Percentiles rank a stretch among this genome's conserved stretches.
Conservation (phyloP, 768 basidiomycete species). For the Tricholoma sp. region DNA sequence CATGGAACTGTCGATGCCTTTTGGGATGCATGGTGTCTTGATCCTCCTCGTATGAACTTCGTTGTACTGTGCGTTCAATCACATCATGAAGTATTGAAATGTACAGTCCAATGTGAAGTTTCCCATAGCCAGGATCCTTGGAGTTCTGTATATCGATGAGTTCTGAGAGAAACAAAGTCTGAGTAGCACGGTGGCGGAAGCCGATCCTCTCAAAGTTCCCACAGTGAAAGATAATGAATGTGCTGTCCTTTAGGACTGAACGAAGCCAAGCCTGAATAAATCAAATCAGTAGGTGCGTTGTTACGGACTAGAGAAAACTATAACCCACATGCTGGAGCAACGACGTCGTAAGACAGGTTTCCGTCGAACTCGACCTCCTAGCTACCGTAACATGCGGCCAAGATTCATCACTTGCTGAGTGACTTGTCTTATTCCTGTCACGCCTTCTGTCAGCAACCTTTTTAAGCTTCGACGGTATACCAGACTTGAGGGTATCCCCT, state of each 20-base stretch:
- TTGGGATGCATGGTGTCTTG: too few relatives aligned
- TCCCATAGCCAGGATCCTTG: constrained; percentile 9
- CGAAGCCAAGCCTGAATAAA: background rate
- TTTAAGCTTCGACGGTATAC: too few relatives aligned
- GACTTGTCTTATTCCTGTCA: too few relatives aligned
- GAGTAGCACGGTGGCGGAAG: constrained; percentile 14
- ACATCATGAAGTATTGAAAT: constrained; percentile 14
- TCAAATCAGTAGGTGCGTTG: too few relatives aligned
- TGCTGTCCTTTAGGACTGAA: background rate
- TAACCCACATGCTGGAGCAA: background rate
- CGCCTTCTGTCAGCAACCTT: too few relatives aligned
- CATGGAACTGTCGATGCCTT: background rate
- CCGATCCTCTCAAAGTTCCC: constrained; percentile 13
- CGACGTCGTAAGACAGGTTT: too few relatives aligned
- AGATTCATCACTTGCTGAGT: too few relatives aligned
- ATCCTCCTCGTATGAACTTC: background rate
- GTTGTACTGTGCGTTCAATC: constrained; percentile 8
- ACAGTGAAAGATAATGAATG: constrained; percentile 14
- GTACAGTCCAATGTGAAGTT: constrained; percentile 14
- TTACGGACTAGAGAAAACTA: too few relatives aligned
- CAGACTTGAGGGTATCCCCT: too few relatives aligned
- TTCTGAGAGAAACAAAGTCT: constrained; percentile 16
- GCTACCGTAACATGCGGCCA: background rate
- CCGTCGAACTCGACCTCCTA: too few relatives aligned
- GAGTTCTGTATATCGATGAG: constrained; percentile 10